Percentiles rank a stretch among this genome's conserved stretches.
phyloP scores from a whole-genome alignment of 1,284 basidiomycete genomes.

The Ganoderma lucidum region DNA sequence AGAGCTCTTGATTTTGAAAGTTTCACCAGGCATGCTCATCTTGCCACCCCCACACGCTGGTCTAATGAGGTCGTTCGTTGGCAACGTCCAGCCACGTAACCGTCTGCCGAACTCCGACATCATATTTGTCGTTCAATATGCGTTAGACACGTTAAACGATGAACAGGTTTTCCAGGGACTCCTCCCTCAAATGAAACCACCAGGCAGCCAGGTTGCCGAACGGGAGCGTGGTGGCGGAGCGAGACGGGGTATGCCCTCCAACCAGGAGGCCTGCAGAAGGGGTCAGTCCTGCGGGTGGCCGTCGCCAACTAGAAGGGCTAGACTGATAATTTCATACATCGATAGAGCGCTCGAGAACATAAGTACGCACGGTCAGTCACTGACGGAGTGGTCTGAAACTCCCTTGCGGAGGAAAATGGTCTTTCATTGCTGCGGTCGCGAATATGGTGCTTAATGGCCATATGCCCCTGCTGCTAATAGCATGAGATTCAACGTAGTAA shows the following conservation, averaged over 20 bases:
- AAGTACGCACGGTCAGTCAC: background rate
- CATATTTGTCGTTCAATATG: background rate
- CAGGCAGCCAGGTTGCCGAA: background rate
- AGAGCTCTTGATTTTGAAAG: background rate
- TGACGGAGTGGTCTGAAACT: constrained; percentile 1
- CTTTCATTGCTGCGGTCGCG: constrained; percentile 2
- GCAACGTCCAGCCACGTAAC: background rate
- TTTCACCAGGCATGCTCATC: background rate
- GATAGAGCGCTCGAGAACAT: background rate
- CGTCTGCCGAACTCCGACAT: background rate
- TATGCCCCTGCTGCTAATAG: background rate
- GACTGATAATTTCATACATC: background rate
- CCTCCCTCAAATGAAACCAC: background rate
- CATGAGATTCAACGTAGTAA: background rate
- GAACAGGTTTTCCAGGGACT: background rate
- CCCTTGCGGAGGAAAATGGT: background rate
- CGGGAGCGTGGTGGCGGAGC: background rate
- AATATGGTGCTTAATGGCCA: background rate
- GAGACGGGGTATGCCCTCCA: background rate
- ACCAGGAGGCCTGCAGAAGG: no score
- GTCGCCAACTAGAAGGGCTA: background rate
- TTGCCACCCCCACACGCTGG: background rate
- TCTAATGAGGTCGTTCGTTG: background rate
- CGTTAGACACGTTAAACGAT: background rate
- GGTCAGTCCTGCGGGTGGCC: background rate